Conservation (phyloP, 805 yeast species). For the Barnettozyma populi region DNA sequence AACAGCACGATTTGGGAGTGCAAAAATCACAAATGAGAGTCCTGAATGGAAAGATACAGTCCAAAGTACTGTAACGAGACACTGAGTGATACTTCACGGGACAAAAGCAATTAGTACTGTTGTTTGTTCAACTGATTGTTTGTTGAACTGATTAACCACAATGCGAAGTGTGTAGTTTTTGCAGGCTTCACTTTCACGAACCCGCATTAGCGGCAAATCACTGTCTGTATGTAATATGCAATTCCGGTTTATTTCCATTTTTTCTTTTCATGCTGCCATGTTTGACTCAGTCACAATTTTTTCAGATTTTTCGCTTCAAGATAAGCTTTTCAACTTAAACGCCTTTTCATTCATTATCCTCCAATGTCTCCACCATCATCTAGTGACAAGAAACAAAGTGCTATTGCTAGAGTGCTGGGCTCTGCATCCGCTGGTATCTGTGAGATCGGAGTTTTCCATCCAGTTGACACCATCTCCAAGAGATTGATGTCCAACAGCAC, state of each 20-base stretch:
- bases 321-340: not conserved
- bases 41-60: not conserved
- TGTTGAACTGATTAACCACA: too few species aligned
- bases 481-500: constrained; percentile 84
- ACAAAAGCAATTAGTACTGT: not conserved
- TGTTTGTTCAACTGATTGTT: not conserved
- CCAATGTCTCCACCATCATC: constrained; percentile 25
- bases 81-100: not conserved
- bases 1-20: not conserved
- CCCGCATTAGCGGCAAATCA: not conserved
- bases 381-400: constrained; percentile 84
- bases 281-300: not conserved
- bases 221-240: not conserved
- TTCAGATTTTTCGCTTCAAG: not conserved
- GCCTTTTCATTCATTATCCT: not conserved
- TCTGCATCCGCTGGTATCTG: constrained; percentile 97
- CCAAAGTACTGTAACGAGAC: not conserved
- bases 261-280: not conserved
- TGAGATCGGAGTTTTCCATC: constrained; percentile 96
- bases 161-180: not conserved
- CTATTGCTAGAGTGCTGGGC: constrained; percentile 84
- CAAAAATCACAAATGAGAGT: not conserved
- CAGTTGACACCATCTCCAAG: constrained; percentile 96
- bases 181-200: not conserved
- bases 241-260: not conserved